Evolutionary conservation across 1,139 yeast genomes (phyloP), one percentile per base, ranked within the genome.

Genomic region (Taphrina deformans): DNA sequence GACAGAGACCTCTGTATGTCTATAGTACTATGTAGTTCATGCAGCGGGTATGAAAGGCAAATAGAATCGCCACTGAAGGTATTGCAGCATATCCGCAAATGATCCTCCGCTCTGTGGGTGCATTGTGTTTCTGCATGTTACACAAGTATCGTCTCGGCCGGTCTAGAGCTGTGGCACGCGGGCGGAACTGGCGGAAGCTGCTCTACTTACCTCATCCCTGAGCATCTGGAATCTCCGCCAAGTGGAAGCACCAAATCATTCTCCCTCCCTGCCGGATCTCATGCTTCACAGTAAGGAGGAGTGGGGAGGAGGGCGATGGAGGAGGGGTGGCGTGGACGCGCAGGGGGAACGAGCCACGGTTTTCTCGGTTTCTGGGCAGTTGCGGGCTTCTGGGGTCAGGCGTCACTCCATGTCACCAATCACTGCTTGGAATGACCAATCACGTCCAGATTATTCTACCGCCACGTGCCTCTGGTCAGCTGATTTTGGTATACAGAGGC

Each of bases 361-460:
- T n/a, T n/a, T n/a, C n/a, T n/a, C n/a, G n/a, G n/a, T n/a, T n/a
- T n/a, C n/a, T n/a, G n/a, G n/a, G 5, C 35, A n/a, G 18, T 9
- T 38, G 41, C 18, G 18, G 41, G 41, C 41, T 3, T 38, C 18
- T 14, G 16, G 18, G 4, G 14, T 10, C 41, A 7, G 16, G 41
- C 41, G 41, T 38, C 41, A 38, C 41, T 38, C 41, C n/a, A 38
- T 38, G 41, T 38, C 41, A 38, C 41, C 41, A n/a, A 38, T 10
- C 16, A 6, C 41, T 38, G 41, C 41, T 6, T 38, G 7, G 29
- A 44, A 44, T 24, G 50, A 27, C 53, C 53, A 48, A 48, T 48
- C 53, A 48, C 14, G 35, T 27, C 53, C 33, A 29, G 35, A 48
- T 48, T 48, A 48, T 48, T 48, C 53, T 10, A 48, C 27, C 48